These are phyloP conservation scores for Aspergillus baeticus DNA, from an alignment of 495 filamentous ascomycete species.

Conservation along the genomic window DNA sequence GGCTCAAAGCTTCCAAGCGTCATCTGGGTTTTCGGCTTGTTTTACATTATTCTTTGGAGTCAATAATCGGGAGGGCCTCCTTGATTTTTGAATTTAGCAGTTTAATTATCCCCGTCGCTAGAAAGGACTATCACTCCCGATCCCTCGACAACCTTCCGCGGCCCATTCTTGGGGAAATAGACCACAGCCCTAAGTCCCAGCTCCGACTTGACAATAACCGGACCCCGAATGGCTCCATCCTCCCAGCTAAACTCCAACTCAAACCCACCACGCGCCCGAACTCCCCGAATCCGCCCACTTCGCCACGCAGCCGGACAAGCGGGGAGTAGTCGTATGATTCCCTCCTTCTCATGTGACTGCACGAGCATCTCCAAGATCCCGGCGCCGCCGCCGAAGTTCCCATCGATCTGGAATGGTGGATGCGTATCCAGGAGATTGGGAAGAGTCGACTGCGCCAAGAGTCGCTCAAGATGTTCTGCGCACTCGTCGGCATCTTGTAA, in stretches of 20 bases:
- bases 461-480: constrained; percentile 32
- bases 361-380: constrained; percentile 51
- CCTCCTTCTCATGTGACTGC: constrained; percentile 46
- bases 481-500: constrained; percentile 30
- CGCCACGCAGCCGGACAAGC: constrained; percentile 38
- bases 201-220: constrained; percentile 20
- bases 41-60: too few relatives aligned
- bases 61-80: too few relatives aligned
- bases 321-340: constrained; percentile 41
- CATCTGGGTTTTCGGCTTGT: too few relatives aligned
- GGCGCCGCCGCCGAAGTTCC: constrained; percentile 50
- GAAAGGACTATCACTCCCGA: background rate
- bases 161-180: constrained; percentile 23
- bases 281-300: constrained; percentile 34
- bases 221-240: constrained; percentile 19
- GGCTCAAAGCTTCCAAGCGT: too few relatives aligned
- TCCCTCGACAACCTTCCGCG: constrained; percentile 7
- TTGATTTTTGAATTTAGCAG: background rate
- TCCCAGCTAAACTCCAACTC: constrained; percentile 38
- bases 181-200: constrained; percentile 15
- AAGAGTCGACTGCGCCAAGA: constrained; percentile 39
- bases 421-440: constrained; percentile 45
- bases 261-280: constrained; percentile 43
- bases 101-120: background rate
- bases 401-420: constrained; percentile 51